Evolutionary conservation across 2,329 filamentous ascomycete genomes (phyloP).

Genomic region (Neofusicoccum ribis): DNA sequence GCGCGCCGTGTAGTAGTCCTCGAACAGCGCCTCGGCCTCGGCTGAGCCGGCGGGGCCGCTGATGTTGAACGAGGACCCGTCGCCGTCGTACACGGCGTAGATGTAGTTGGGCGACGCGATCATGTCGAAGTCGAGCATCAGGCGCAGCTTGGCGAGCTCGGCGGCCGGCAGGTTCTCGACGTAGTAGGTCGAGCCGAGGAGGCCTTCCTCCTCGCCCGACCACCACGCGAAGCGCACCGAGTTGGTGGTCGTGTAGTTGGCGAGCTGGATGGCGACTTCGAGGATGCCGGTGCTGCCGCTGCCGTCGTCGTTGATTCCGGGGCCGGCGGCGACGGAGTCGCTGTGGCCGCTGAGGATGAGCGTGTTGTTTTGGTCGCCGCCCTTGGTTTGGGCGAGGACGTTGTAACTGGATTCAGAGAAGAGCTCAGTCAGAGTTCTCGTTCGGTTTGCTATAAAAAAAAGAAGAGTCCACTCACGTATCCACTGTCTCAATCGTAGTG

Average conservation of each 20-base stretch:
- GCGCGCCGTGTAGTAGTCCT: conserved; percentile 63
- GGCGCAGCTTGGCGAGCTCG: conserved; percentile 60
- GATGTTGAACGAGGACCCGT: conserved; percentile 56
- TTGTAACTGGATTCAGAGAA: conserved; percentile 41
- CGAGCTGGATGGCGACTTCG: conserved; percentile 60
- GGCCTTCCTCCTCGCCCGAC: conserved; percentile 64
- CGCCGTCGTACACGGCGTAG: conserved; percentile 58
- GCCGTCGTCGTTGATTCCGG: conserved; percentile 78
- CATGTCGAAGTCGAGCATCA: conserved; percentile 74
- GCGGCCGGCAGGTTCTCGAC: conserved; percentile 49
- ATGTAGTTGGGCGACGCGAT: conserved; percentile 64
- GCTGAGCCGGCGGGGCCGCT: conserved; percentile 64
- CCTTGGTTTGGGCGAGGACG: conserved; percentile 61
- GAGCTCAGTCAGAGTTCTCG: conserved; percentile 24
- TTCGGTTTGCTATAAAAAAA: neutral
- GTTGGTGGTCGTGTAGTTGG: conserved; percentile 73
- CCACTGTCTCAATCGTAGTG: conserved; percentile 47
- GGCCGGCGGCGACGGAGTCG: conserved; percentile 61
- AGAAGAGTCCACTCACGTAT: conserved; percentile 40
- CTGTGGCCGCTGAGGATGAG: conserved; percentile 62
- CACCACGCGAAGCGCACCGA: conserved; percentile 67
- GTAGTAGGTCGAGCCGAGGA: conserved; percentile 62
- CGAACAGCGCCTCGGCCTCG: conserved; percentile 67
- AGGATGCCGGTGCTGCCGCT: conserved; percentile 64
- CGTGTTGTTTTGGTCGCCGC: conserved; percentile 59